These are phyloP conservation scores for Mucor velutinosus DNA, from an alignment of 371 early-diverging fungal genomes.

Conservation along the genomic window DNA sequence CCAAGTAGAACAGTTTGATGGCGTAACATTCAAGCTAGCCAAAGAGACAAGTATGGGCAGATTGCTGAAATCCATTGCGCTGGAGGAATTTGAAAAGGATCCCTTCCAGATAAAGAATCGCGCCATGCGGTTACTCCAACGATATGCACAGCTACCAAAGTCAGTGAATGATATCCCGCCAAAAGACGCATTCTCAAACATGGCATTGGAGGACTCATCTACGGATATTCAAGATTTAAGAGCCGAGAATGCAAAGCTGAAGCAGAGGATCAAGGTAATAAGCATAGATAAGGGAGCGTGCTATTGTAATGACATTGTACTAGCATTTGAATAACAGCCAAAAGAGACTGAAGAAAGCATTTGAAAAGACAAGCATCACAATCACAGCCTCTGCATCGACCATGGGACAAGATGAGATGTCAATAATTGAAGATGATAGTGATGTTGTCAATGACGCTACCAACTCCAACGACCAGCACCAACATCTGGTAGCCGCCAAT, in stretches of 20 bases:
- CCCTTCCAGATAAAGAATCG: constrained; percentile 33
- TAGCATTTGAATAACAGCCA: constrained; percentile 29
- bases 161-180: not conserved
- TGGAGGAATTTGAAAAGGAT: constrained; percentile 39
- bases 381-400: not conserved
- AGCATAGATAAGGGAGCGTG: not conserved
- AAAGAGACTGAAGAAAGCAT: constrained; percentile 32
- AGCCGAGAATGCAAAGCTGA: constrained; percentile 34
- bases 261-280: constrained; percentile 31
- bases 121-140: constrained; percentile 33
- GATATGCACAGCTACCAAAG: constrained; percentile 28
- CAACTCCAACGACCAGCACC: not conserved
- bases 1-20: constrained; percentile 46
- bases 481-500: not conserved
- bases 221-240: constrained; percentile 30
- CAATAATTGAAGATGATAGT: not conserved
- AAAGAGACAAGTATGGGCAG: constrained; percentile 55
- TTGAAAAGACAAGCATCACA: constrained; percentile 21
- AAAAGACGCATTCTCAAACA: constrained; percentile 9
- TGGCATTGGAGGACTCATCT: constrained; percentile 11
- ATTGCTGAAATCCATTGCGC: constrained; percentile 43
- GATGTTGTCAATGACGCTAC: not conserved
- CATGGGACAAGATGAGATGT: not conserved
- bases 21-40: constrained; percentile 45
- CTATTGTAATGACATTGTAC: not conserved